phyloP scores from a whole-genome alignment of 139 green algal species.

The Medakamo hakoo region DNA sequence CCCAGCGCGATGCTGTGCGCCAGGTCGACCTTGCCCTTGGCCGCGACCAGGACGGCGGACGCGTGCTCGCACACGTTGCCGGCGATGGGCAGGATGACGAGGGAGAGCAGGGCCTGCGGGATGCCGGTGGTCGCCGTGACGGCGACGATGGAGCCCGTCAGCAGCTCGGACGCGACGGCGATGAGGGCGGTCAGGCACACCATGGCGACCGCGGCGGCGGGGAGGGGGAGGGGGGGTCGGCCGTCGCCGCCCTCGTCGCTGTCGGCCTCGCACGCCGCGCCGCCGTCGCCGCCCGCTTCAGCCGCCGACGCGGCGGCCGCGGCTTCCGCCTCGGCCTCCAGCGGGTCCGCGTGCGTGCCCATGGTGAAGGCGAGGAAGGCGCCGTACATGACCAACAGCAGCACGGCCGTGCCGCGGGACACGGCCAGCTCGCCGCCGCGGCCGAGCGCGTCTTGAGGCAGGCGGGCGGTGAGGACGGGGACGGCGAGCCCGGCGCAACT shows the following conservation, averaged over 20 bases:
- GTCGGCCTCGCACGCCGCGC: slow-evolving; percentile 12
- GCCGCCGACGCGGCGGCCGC: background rate
- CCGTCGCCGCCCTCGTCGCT: slow-evolving; percentile 13
- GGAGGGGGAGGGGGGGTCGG: slow-evolving; percentile 38
- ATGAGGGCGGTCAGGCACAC: slow-evolving; percentile 48
- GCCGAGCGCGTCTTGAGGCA: slow-evolving; percentile 4
- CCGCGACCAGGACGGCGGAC: slow-evolving; percentile 66
- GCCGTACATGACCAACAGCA: slow-evolving; percentile 33
- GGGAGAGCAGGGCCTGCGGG: slow-evolving; percentile 49
- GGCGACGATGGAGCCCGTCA: slow-evolving; percentile 50
- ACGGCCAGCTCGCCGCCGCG: background rate
- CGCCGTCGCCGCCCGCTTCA: slow-evolving; percentile 6
- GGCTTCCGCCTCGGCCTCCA: slow-evolving; percentile 3
- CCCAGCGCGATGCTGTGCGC: slow-evolving; percentile 68
- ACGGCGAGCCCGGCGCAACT: slow-evolving; percentile 43
- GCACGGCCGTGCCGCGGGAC: background rate
- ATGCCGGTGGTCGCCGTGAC: slow-evolving; percentile 43
- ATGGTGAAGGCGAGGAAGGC: slow-evolving; percentile 75
- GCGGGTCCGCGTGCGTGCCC: slow-evolving; percentile 45
- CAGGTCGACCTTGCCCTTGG: slow-evolving; percentile 86
- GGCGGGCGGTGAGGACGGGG: slow-evolving; percentile 47
- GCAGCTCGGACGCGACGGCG: slow-evolving; percentile 43
- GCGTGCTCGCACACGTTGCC: slow-evolving; percentile 77
- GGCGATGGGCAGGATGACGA: slow-evolving; percentile 70
- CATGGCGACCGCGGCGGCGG: slow-evolving; percentile 30